These are phyloP conservation scores for Haberlea rhodopensis DNA, from an alignment of 257 asterid species.

Conservation along the genomic window DNA sequence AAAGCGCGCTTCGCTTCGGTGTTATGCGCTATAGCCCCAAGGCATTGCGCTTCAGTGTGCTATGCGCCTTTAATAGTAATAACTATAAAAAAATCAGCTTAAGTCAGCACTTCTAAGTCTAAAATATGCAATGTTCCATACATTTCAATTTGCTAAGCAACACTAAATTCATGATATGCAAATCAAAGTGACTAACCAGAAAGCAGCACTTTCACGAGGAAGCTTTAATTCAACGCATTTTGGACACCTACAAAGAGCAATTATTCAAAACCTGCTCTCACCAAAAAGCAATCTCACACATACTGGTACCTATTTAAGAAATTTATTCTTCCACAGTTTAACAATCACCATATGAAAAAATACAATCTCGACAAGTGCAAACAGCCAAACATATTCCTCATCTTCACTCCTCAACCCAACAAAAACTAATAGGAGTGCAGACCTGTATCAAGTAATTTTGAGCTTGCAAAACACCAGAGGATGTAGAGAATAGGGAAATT, in stretches of 20 bases:
- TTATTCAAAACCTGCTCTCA: conserved; percentile 10
- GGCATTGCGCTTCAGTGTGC: no score
- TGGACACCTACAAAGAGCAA: conserved; percentile 64
- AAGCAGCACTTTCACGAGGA: conserved; percentile 91
- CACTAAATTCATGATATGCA: conserved; percentile 5
- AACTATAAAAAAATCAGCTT: not conserved
- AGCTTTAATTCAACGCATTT: conserved; percentile 90
- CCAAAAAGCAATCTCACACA: conserved; percentile 13
- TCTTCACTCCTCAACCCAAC: not conserved
- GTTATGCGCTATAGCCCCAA: no score
- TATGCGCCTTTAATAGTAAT: no score
- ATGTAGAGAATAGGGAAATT: not conserved
- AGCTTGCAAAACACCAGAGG: not conserved
- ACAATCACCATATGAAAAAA: not conserved
- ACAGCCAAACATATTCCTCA: conserved; percentile 1
- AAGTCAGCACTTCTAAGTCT: not conserved
- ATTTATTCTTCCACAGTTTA: not conserved
- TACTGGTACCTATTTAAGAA: not conserved
- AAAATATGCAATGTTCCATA: not conserved
- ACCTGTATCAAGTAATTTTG: not conserved
- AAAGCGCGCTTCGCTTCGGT: no score
- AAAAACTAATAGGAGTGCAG: not conserved
- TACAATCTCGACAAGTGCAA: not conserved
- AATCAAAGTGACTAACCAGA: conserved; percentile 72
- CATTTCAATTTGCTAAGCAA: not conserved